Percentiles rank a stretch among this genome's conserved stretches.
phyloP scores from a whole-genome alignment of 257 asterid genomes.

The Ocimum tenuiflorum region DNA sequence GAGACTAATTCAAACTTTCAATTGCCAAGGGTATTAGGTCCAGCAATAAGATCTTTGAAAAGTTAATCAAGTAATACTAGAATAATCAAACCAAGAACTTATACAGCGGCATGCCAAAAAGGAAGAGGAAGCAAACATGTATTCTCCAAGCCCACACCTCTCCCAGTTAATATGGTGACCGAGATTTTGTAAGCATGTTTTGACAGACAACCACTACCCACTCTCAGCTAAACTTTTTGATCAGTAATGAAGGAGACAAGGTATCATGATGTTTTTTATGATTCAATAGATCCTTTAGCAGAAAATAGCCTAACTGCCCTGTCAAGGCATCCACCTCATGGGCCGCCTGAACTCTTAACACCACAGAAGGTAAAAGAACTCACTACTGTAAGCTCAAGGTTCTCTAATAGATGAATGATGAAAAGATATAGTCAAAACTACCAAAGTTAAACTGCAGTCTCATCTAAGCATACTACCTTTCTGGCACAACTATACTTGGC shows the following conservation, averaged over 20 bases:
- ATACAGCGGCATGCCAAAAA: too few relatives aligned
- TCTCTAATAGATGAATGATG: neutral
- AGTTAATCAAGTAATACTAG: too few relatives aligned
- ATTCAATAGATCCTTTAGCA: conserved; percentile 11
- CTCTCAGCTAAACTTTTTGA: neutral
- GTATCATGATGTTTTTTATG: neutral
- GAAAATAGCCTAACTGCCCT: neutral
- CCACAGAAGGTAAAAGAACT: neutral
- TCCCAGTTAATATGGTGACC: too few relatives aligned
- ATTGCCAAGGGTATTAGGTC: neutral
- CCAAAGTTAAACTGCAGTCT: neutral
- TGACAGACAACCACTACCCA: neutral
- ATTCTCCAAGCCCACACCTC: too few relatives aligned
- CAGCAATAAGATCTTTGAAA: neutral
- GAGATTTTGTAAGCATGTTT: neutral
- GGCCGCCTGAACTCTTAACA: neutral
- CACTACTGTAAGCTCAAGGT: neutral
- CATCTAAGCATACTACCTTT: neutral
- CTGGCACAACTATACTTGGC: neutral
- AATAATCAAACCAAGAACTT: neutral
- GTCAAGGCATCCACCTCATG: neutral
- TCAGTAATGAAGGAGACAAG: neutral
- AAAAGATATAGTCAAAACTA: neutral
- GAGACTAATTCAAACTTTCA: neutral
- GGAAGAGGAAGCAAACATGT: too few relatives aligned